Percentiles rank a stretch among this genome's conserved stretches.
These are phyloP conservation scores for Nakazawaea ishiwadae DNA, from an alignment of 805 yeast genomes.

Conservation along the genomic window DNA sequence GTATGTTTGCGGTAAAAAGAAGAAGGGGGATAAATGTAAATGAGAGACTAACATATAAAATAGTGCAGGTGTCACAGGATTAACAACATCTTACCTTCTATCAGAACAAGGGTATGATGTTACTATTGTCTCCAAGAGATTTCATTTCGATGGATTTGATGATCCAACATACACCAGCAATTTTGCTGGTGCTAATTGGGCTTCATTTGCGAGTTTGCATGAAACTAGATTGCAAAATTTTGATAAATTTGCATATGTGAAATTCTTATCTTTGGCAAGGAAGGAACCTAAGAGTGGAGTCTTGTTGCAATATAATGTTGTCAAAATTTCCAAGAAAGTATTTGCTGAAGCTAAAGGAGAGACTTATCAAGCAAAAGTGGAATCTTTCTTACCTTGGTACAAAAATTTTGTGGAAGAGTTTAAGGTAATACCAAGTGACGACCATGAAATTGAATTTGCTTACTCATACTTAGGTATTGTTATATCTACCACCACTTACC, in stretches of 20 bases:
- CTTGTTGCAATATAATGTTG: slow-evolving; percentile 17
- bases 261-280: slow-evolving; percentile 34
- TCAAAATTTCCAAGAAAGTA: slow-evolving; percentile 12
- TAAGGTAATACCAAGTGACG: slow-evolving; percentile 23
- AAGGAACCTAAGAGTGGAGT: slow-evolving; percentile 42
- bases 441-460: slow-evolving; percentile 19
- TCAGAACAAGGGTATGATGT: slow-evolving; percentile 30
- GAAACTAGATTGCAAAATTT: slow-evolving; percentile 27
- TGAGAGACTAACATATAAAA: background rate
- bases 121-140: slow-evolving; percentile 27
- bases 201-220: slow-evolving; percentile 35
- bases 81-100: slow-evolving; percentile 35
- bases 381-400: slow-evolving; percentile 38
- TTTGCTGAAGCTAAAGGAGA: slow-evolving; percentile 14
- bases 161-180: slow-evolving; percentile 43
- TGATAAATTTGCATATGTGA: slow-evolving; percentile 39
- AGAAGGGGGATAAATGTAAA: background rate
- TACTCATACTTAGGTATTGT: slow-evolving; percentile 48
- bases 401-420: slow-evolving; percentile 33
- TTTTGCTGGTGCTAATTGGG: slow-evolving; percentile 61
- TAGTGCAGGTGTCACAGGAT: slow-evolving; percentile 41
- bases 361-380: slow-evolving; percentile 11
- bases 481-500: slow-evolving; percentile 53
- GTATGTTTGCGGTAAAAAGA: background rate
- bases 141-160: slow-evolving; percentile 45